Percentiles rank a stretch among this genome's conserved stretches.
Conservation (phyloP, 345 rosid species). For the Aquilaria malaccensis region DNA sequence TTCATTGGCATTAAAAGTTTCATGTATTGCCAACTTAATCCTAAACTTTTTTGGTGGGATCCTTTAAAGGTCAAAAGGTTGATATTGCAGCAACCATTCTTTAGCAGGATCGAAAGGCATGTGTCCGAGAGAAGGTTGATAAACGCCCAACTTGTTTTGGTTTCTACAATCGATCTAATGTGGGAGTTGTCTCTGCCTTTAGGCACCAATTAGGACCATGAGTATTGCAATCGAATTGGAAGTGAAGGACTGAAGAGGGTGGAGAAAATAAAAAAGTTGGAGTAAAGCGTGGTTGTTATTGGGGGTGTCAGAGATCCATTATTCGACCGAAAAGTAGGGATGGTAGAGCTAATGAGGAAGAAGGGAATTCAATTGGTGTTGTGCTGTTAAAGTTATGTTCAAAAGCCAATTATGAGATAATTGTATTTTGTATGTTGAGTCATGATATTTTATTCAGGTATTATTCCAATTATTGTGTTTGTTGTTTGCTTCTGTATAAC, state of each 20-base stretch:
- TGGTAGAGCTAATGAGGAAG: slow-evolving; percentile 29
- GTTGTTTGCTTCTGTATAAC: too few species aligned
- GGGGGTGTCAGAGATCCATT: slow-evolving; percentile 43
- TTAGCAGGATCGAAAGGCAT: slow-evolving; percentile 39
- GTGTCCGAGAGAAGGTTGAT: slow-evolving; percentile 36
- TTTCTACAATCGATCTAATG: slow-evolving; percentile 22
- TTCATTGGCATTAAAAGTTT: too few species aligned
- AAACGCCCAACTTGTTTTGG: slow-evolving; percentile 23
- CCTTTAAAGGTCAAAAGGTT: slow-evolving; percentile 52
- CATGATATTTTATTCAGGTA: too few species aligned
- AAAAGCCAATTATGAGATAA: too few species aligned
- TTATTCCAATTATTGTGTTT: too few species aligned
- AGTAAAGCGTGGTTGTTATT: slow-evolving; percentile 37
- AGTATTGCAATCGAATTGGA: slow-evolving; percentile 45
- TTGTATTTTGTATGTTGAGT: too few species aligned
- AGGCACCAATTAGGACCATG: slow-evolving; percentile 49
- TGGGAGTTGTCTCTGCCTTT: slow-evolving; percentile 50
- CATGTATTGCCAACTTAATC: too few species aligned
- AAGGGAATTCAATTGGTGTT: slow-evolving; percentile 26
- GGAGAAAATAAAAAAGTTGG: slow-evolving; percentile 8
- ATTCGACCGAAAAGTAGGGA: slow-evolving; percentile 37
- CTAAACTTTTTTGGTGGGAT: too few species aligned
- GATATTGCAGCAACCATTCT: slow-evolving; percentile 55
- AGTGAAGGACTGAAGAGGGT: slow-evolving; percentile 11
- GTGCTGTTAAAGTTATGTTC: not conserved